A percentile compares a stretch with the other conserved stretches of the same genome.
phyloP scores from a whole-genome alignment of 306 rosid species.

The Myrica gale region DNA sequence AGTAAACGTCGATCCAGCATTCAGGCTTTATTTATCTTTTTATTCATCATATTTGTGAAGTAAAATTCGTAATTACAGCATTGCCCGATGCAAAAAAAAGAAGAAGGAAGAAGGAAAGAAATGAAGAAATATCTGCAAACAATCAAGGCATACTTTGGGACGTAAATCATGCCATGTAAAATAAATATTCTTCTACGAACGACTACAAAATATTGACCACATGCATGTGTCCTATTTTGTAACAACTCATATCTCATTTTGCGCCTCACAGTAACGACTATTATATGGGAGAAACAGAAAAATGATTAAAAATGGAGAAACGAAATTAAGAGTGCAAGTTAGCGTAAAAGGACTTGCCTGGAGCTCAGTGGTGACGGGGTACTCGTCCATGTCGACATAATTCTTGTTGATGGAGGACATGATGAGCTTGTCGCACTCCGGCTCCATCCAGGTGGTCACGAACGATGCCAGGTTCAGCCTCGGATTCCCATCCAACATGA shows the following conservation, averaged over 20 bases:
- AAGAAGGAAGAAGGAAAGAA: no score
- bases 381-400: slow-evolving; percentile 63
- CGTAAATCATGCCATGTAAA: no score
- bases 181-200: neutral
- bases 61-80: no score
- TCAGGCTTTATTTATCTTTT: no score
- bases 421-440: slow-evolving; percentile 56
- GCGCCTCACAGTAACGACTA: neutral
- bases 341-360: slow-evolving; percentile 32
- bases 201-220: neutral
- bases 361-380: slow-evolving; percentile 59
- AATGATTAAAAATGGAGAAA: neutral
- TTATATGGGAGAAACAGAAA: no score
- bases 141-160: no score
- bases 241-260: neutral
- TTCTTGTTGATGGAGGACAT: slow-evolving; percentile 54
- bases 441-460: slow-evolving; percentile 70
- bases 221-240: neutral
- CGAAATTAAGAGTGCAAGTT: neutral
- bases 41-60: no score
- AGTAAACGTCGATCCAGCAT: no score
- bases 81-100: no score
- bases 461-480: slow-evolving; percentile 56
- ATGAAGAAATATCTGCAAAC: no score
- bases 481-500: slow-evolving; percentile 59